A percentile compares a stretch with the other conserved stretches of the same genome.
phyloP scores from a whole-genome alignment of 495 filamentous ascomycete genomes.

The Chaetomium tenue region DNA sequence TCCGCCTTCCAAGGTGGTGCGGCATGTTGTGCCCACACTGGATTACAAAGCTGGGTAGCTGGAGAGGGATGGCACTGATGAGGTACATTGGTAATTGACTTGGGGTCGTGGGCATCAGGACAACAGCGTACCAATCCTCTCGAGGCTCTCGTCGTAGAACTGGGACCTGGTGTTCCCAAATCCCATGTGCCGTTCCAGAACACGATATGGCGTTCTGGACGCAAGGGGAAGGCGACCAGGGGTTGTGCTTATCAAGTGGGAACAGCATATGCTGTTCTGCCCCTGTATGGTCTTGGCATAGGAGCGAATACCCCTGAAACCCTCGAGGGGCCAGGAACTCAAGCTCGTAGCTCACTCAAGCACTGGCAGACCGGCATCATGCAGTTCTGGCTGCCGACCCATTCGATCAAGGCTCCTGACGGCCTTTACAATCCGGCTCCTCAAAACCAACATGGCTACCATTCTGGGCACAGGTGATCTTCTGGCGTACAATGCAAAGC shows the following conservation, averaged over 20 bases:
- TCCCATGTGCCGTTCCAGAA: not conserved
- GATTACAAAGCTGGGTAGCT: not conserved
- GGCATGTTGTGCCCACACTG: not conserved
- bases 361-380: no score
- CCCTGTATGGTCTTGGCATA: no score
- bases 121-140: not conserved
- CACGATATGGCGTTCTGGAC: not conserved
- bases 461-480: not conserved
- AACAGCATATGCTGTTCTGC: no score
- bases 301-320: no score
- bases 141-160: not conserved
- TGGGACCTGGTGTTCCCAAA: not conserved
- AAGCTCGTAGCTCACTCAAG: no score
- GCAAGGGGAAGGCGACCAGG: not conserved
- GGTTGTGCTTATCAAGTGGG: no score
- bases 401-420: not conserved
- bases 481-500: not conserved
- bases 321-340: no score
- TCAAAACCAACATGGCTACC: not conserved
- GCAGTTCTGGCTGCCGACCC: no score
- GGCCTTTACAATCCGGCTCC: not conserved
- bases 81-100: not conserved
- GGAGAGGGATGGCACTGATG: not conserved
- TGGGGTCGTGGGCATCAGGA: no score
- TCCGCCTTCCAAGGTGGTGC: no score